Conservation (phyloP, 2,329 filamentous ascomycete genomes). For the Xylariaceae sp. region DNA sequence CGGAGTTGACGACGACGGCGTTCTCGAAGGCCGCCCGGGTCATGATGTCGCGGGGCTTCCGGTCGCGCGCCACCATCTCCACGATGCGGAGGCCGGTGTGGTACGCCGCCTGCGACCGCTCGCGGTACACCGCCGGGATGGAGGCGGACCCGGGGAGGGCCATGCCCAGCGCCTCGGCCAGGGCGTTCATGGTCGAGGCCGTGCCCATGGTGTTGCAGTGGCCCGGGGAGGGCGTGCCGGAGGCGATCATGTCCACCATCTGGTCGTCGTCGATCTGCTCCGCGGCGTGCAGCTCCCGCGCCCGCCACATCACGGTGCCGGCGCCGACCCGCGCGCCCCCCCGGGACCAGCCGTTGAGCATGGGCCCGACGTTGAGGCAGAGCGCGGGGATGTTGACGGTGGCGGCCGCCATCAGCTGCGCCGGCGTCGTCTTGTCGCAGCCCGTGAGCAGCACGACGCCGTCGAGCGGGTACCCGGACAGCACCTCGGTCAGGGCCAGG, state of each 20-base stretch:
- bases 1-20: slow-evolving; percentile 49
- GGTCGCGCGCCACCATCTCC: slow-evolving; percentile 43
- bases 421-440: slow-evolving; percentile 50
- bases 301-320: slow-evolving; percentile 44
- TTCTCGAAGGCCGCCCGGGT: slow-evolving; percentile 53
- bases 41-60: slow-evolving; percentile 50
- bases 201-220: slow-evolving; percentile 53
- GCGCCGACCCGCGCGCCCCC: slow-evolving; percentile 36
- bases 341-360: slow-evolving; percentile 45
- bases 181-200: slow-evolving; percentile 48
- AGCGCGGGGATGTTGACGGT: slow-evolving; percentile 48
- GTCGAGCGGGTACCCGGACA: slow-evolving; percentile 44
- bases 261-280: slow-evolving; percentile 40
- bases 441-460: slow-evolving; percentile 47
- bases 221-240: slow-evolving; percentile 38
- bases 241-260: slow-evolving; percentile 39
- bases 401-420: slow-evolving; percentile 46
- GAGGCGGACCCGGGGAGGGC: slow-evolving; percentile 46
- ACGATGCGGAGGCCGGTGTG: slow-evolving; percentile 45
- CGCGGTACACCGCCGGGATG: slow-evolving; percentile 46
- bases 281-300: slow-evolving; percentile 41
- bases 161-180: slow-evolving; percentile 49
- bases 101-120: slow-evolving; percentile 43
- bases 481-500: slow-evolving; percentile 42
- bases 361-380: slow-evolving; percentile 48